phyloP scores from a whole-genome alignment of 352 stramenopile species.

The Phytophthora macrochlamydospora region DNA sequence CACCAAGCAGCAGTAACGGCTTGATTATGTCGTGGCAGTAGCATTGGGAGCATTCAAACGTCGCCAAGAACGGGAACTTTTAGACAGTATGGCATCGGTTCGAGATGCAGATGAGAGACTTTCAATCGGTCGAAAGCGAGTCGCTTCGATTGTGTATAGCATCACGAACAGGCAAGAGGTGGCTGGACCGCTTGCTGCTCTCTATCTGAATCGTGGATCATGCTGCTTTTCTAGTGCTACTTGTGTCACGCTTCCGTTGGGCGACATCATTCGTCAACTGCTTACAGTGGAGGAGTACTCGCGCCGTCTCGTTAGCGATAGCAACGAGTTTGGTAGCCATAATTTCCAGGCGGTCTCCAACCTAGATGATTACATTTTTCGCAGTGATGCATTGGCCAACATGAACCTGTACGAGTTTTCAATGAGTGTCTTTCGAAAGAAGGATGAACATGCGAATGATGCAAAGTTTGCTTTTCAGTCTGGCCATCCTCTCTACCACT shows the following conservation, averaged over 20 bases:
- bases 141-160: conserved; percentile 3
- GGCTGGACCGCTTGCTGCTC: neutral
- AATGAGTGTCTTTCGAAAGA: neutral
- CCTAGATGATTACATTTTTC: neutral
- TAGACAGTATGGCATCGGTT: neutral
- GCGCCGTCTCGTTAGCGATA: neutral
- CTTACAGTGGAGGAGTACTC: neutral
- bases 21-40: conserved; percentile 4
- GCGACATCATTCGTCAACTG: neutral
- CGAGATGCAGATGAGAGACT: neutral
- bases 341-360: neutral
- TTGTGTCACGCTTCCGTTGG: neutral
- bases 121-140: neutral
- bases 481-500: neutral
- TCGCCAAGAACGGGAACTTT: neutral
- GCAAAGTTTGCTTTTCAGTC: too few species aligned
- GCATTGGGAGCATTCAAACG: neutral
- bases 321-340: neutral
- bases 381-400: neutral
- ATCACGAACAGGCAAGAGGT: conserved; percentile 6
- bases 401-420: neutral
- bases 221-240: neutral
- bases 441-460: neutral
- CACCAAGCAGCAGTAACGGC: conserved; percentile 3
- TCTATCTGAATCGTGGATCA: neutral